phyloP scores from a whole-genome alignment of 73 alveolate genomes.

The Tetrahymena elliotti region DNA sequence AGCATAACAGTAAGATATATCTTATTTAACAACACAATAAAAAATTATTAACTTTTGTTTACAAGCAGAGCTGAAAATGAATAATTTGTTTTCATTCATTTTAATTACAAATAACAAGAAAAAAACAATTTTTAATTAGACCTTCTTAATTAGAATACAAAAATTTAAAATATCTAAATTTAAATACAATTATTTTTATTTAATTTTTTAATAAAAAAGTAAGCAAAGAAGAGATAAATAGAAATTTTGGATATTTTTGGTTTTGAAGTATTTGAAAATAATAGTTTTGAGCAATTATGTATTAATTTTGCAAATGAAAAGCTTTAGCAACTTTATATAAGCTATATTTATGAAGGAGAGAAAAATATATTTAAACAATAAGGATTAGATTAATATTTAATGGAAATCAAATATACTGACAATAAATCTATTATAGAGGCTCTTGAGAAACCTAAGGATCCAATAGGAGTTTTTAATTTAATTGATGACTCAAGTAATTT shows the following conservation, averaged over 20 bases:
- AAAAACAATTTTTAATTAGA: no score
- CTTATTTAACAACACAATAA: neutral
- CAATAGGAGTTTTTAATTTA: slow-evolving; percentile 55
- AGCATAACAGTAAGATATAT: neutral
- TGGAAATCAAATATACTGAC: slow-evolving; percentile 18
- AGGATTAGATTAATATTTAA: slow-evolving; percentile 19
- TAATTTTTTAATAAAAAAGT: neutral
- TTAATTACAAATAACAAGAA: no score
- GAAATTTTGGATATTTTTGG: slow-evolving; percentile 96
- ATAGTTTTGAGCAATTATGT: slow-evolving; percentile 88
- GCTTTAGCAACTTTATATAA: slow-evolving; percentile 83
- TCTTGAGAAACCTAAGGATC: slow-evolving; percentile 46
- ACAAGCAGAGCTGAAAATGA: no score
- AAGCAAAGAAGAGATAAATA: slow-evolving; percentile 22
- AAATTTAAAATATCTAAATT: no score
- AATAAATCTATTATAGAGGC: slow-evolving; percentile 38
- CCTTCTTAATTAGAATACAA: no score
- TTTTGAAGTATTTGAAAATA: slow-evolving; percentile 89
- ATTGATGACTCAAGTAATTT: slow-evolving; percentile 49
- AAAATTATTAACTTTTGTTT: no score
- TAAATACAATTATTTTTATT: no score
- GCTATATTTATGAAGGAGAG: slow-evolving; percentile 86
- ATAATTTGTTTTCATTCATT: no score
- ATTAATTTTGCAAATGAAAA: slow-evolving; percentile 94
- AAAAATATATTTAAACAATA: slow-evolving; percentile 50